Evolutionary conservation across 1,284 basidiomycete species (phyloP), one percentile per base, ranked within the genome.

Genomic region (Cryptococcus neoformans): DNA sequence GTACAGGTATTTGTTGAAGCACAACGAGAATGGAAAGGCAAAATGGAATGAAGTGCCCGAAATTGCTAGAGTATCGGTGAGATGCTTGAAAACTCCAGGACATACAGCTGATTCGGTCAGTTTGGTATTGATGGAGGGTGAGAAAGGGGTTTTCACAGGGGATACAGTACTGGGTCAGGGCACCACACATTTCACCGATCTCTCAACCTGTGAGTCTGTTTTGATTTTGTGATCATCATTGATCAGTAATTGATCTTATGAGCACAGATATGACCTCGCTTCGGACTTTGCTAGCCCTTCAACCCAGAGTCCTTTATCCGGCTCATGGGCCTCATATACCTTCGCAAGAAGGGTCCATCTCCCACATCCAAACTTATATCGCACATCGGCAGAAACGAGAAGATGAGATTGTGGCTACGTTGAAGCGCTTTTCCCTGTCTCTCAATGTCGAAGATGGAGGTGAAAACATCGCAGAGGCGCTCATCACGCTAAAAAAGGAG

Each of bases 151-250:
- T 28, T 89, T 95, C 78, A 94, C 92, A 0, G 91, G 89, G 0
- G 95, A 98, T 76, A 90, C 88, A 6, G 86, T 98, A 5, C 83
- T 98, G 21, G 94, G 95, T 0, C 85, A 92, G 62, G 92, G 93
- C 2, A 93, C 92, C 0, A 84, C 91, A 1, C 86, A 95, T 2
- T 97, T 98, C 69, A 89, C 90, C 65, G 89, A 96, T 69, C 83
- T 97, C 6, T 80, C 81, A 0, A 70, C 82, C 1, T 96, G 96
- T 82, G 53, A 83, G 80, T 61, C 82, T 89, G 69, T 77, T 2
- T 81, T 83, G 57, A 17, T 45, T 36, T 14, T 12, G 21, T 12
- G 37, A 34, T 41, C 21, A 21, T 21, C 21, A 21, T 21, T 21
- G 21, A 21, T 21, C 44, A 45, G 34, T 21, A 14, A 17, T 38